Conservation (phyloP, 1,139 yeast species). For the Saccharomyces pastorianus region DNA sequence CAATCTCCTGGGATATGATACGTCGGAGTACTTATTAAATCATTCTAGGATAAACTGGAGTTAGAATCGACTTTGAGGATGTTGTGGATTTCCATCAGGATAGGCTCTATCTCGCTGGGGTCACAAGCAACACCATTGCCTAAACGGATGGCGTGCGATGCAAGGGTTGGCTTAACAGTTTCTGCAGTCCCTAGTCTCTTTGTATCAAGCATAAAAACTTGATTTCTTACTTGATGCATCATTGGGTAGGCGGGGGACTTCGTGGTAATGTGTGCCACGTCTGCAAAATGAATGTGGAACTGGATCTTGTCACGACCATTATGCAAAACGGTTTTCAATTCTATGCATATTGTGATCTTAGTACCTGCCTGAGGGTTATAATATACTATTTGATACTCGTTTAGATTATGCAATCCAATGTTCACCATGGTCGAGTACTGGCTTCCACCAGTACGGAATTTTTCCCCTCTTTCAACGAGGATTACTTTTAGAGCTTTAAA, state of each 20-base stretch:
- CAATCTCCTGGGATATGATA: background rate
- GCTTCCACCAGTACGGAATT: constrained; percentile 1
- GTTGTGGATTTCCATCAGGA: constrained; percentile 23
- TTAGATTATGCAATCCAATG: constrained; percentile 26
- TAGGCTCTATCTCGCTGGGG: constrained; percentile 22
- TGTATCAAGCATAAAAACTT: constrained; percentile 24
- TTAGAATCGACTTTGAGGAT: constrained; percentile 18
- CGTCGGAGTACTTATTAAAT: background rate
- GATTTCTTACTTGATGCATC: constrained; percentile 25
- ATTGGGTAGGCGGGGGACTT: constrained; percentile 25
- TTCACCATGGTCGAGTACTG: constrained; percentile 14
- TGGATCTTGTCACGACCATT: constrained; percentile 21
- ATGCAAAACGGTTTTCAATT: constrained; percentile 23
- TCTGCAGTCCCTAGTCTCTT: constrained; percentile 6
- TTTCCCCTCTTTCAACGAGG: constrained; percentile 9
- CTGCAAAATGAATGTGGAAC: constrained; percentile 26
- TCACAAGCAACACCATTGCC: constrained; percentile 29
- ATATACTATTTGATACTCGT: constrained; percentile 26
- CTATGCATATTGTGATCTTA: constrained; percentile 25
- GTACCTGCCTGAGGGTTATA: constrained; percentile 21
- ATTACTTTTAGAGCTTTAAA: constrained; percentile 23
- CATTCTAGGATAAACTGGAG: background rate
- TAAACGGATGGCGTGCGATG: constrained; percentile 18
- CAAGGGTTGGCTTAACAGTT: constrained; percentile 2
- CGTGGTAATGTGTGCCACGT: constrained; percentile 25